These are phyloP conservation scores for Candida frijolesensis DNA, from an alignment of 1,139 yeast species.

Conservation along the genomic window DNA sequence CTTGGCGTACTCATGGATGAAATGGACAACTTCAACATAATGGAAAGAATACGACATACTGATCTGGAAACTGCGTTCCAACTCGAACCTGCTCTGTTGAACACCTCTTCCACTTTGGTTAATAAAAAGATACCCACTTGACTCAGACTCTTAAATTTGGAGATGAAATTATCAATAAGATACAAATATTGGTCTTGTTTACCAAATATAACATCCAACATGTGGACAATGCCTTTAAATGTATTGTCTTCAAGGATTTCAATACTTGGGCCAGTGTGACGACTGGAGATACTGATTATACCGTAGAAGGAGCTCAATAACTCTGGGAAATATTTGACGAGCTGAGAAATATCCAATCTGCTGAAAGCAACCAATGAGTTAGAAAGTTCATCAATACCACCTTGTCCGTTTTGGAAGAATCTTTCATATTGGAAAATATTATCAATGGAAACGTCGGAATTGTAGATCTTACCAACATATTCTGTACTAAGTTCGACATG, in stretches of 20 bases:
- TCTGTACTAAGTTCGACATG: conserved; percentile 60
- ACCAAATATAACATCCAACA: conserved; percentile 65
- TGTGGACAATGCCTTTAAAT: conserved; percentile 60
- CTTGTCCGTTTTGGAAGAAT: conserved; percentile 42
- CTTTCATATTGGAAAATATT: conserved; percentile 59
- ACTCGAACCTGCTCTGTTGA: conserved; percentile 50
- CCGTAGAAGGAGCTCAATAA: conserved; percentile 46
- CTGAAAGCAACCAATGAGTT: conserved; percentile 41
- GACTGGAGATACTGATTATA: conserved; percentile 34
- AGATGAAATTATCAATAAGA: conserved; percentile 52
- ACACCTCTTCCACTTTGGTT: conserved; percentile 47
- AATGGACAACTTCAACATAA: conserved; percentile 48
- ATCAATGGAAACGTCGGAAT: conserved; percentile 60
- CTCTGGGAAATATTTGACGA: conserved; percentile 59
- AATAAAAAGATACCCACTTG: conserved; percentile 55
- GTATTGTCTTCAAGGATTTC: conserved; percentile 40
- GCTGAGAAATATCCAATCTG: conserved; percentile 47
- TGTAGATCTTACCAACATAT: conserved; percentile 71
- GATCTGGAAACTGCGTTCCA: conserved; percentile 71
- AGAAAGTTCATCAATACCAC: conserved; percentile 49
- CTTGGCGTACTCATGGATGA: conserved; percentile 25
- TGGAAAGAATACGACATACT: conserved; percentile 58
- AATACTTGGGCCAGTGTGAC: conserved; percentile 23
- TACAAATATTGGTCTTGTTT: conserved; percentile 65
- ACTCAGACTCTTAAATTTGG: conserved; percentile 39